Conservation (phyloP, 2,329 filamentous ascomycete genomes). For the Ceratocystis cacaofunesta region DNA sequence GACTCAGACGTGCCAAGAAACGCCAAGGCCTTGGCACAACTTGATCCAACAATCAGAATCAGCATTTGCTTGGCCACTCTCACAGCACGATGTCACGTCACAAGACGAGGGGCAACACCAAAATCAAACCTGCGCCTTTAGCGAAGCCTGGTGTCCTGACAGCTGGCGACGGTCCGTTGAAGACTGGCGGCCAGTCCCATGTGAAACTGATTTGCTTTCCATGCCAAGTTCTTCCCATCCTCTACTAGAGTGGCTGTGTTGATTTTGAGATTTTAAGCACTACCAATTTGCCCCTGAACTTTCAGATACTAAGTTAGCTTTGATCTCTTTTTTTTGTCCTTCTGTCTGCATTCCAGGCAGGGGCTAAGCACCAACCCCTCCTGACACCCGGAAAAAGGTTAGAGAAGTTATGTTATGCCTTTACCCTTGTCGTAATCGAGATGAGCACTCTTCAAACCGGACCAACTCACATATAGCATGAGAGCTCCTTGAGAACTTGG, state of each 20-base stretch:
- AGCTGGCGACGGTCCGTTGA: background rate
- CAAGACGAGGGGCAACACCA: background rate
- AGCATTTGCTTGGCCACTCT: background rate
- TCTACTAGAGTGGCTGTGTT: background rate
- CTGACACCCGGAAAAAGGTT: background rate
- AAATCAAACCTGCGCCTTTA: background rate
- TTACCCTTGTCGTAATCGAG: background rate
- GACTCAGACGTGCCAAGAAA: background rate
- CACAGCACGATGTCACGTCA: background rate
- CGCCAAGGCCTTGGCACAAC: constrained; percentile 15
- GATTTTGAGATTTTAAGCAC: background rate
- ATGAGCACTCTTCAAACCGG: background rate
- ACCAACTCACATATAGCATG: no score
- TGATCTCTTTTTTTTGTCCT: background rate
- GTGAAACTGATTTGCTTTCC: background rate
- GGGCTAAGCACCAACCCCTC: background rate
- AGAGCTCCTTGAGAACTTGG: no score
- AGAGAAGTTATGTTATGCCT: background rate
- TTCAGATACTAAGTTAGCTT: background rate
- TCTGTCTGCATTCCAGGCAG: background rate
- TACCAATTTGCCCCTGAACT: background rate
- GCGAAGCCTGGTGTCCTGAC: background rate
- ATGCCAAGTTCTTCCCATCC: background rate
- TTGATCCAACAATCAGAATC: constrained; percentile 10
- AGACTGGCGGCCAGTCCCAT: background rate